Evolutionary conservation across 768 basidiomycete species (phyloP).

Genomic region (Psilocybe subaeruginosa): DNA sequence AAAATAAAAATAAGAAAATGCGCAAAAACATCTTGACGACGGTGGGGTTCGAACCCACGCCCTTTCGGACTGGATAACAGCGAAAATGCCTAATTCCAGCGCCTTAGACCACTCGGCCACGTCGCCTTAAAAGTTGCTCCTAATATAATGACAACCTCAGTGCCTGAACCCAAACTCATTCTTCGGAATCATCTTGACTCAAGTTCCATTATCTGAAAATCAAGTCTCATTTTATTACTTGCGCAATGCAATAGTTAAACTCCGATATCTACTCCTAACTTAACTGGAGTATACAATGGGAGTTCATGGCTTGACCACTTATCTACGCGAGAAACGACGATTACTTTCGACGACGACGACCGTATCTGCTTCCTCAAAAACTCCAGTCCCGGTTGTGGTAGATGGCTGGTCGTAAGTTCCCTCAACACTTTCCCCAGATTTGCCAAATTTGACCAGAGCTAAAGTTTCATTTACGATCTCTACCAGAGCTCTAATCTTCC

Average conservation of each 20-base stretch:
- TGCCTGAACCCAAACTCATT: no score
- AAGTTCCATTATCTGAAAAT: no score
- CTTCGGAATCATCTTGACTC: no score
- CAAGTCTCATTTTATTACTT: neutral
- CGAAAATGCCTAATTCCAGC: constrained; percentile 51
- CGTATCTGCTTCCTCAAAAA: constrained; percentile 21
- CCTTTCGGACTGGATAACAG: constrained; percentile 41
- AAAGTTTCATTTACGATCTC: constrained; percentile 77
- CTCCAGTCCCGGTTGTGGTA: constrained; percentile 59
- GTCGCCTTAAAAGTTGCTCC: constrained; percentile 34
- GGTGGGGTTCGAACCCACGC: constrained; percentile 50
- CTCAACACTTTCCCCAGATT: constrained; percentile 4
- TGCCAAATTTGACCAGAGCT: constrained; percentile 14
- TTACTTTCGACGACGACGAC: constrained; percentile 37
- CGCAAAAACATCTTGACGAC: constrained; percentile 32
- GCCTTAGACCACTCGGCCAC: constrained; percentile 67
- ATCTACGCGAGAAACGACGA: constrained; percentile 51
- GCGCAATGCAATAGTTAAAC: constrained; percentile 3
- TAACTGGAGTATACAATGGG: constrained; percentile 38
- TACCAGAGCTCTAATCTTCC: constrained; percentile 62
- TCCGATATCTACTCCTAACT: neutral
- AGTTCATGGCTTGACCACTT: constrained; percentile 56
- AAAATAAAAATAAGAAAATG: neutral
- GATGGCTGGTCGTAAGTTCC: constrained; percentile 87
- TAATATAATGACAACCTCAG: neutral